A percentile compares a stretch with the other conserved stretches of the same genome.
Conservation (phyloP, 1,139 yeast species). For the Groenewaldozyma sp. region DNA sequence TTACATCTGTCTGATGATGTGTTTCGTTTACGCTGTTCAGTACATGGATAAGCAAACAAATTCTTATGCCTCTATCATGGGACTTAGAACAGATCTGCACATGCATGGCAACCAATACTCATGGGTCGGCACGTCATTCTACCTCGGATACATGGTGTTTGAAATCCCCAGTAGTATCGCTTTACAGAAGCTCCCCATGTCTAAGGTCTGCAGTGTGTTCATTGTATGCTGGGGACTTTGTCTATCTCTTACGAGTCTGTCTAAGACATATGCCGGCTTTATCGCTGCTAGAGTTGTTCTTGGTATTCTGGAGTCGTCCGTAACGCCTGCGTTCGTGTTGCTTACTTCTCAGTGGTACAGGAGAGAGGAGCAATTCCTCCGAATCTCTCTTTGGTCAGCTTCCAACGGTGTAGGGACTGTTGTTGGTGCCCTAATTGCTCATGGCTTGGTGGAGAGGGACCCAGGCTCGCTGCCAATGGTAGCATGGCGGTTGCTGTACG, state of each 20-base stretch:
- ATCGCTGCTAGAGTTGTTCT: conserved; percentile 42
- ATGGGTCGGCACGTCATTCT: conserved; percentile 53
- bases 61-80: conserved; percentile 52
- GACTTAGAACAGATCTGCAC: conserved; percentile 35
- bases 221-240: conserved; percentile 45
- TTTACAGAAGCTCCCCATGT: conserved; percentile 46
- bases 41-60: conserved; percentile 57
- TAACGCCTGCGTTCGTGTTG: conserved; percentile 52
- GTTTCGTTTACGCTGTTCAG: conserved; percentile 51
- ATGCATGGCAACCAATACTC: conserved; percentile 33
- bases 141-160: conserved; percentile 42
- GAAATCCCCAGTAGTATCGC: conserved; percentile 43
- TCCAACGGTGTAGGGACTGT: conserved; percentile 49
- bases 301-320: conserved; percentile 48
- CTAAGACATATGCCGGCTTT: conserved; percentile 40
- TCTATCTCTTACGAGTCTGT: conserved; percentile 40
- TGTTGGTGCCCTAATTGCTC: conserved; percentile 47
- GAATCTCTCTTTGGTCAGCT: conserved; percentile 43
- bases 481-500: conserved; percentile 44
- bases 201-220: conserved; percentile 39
- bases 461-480: conserved; percentile 29
- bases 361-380: conserved; percentile 42
- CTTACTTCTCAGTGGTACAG: conserved; percentile 48
- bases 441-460: conserved; percentile 35
- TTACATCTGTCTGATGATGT: conserved; percentile 45